Conservation (phyloP, 1,284 basidiomycete genomes). For the Trametes versicolor region DNA sequence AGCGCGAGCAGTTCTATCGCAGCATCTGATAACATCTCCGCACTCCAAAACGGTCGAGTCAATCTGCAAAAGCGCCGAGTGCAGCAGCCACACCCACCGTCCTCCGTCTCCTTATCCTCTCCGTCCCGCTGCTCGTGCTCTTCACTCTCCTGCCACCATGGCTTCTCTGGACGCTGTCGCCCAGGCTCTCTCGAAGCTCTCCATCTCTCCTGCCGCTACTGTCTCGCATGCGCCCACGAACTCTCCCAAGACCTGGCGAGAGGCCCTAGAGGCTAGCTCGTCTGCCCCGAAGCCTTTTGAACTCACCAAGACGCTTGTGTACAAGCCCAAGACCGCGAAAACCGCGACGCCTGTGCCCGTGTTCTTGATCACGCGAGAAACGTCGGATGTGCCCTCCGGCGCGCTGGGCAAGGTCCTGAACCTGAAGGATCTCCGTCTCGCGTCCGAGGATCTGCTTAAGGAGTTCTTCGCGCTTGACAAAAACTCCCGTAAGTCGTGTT, state of each 20-base stretch:
- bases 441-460: slow-evolving; percentile 87
- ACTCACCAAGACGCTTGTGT: slow-evolving; percentile 86
- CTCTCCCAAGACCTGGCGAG: slow-evolving; percentile 76
- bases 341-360: slow-evolving; percentile 86
- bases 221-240: slow-evolving; percentile 64
- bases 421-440: slow-evolving; percentile 90
- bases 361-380: slow-evolving; percentile 87
- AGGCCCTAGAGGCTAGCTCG: slow-evolving; percentile 60
- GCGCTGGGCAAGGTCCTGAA: slow-evolving; percentile 86
- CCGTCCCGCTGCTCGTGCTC: slow-evolving; percentile 4
- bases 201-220: slow-evolving; percentile 60
- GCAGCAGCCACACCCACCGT: slow-evolving; percentile 19
- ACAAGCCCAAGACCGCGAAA: slow-evolving; percentile 94
- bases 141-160: slow-evolving; percentile 40
- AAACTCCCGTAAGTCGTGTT: slow-evolving; percentile 76
- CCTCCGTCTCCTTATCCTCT: slow-evolving; percentile 1
- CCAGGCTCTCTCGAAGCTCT: slow-evolving; percentile 58
- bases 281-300: slow-evolving; percentile 69
- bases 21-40: slow-evolving; percentile 46
- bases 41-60: slow-evolving; percentile 45
- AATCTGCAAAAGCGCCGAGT: slow-evolving; percentile 38
- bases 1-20: slow-evolving; percentile 29
- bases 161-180: slow-evolving; percentile 43
- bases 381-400: slow-evolving; percentile 81
- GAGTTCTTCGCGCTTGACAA: slow-evolving; percentile 90